Evolutionary conservation across 176 grass and related monocot genomes (phyloP).

Genomic region (Thalia dealbata): DNA sequence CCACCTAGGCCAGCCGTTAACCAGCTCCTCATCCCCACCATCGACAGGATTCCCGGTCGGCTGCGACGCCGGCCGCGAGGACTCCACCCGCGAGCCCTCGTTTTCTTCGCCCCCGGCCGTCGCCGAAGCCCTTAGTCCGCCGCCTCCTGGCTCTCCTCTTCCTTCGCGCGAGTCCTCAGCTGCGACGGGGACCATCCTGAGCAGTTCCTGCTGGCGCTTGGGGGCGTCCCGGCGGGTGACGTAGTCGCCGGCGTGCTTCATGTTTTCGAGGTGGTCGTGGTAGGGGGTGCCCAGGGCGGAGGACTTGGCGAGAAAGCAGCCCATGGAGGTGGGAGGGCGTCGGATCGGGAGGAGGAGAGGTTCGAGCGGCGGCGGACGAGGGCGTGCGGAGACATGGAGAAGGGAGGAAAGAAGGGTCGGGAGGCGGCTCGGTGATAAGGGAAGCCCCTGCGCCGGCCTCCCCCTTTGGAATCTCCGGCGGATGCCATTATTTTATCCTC

Average conservation of each 20-base stretch:
- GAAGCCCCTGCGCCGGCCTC: not conserved
- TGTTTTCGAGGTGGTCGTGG: not conserved
- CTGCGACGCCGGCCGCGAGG: not conserved
- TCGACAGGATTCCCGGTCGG: not conserved
- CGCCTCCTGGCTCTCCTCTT: not conserved
- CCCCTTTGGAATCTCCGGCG: no score
- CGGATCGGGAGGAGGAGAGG: slow-evolving; percentile 5
- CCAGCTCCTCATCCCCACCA: slow-evolving; percentile 31
- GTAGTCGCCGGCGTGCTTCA: not conserved
- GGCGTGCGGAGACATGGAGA: slow-evolving; percentile 34
- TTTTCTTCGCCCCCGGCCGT: not conserved
- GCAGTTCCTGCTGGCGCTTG: not conserved
- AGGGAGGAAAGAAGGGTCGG: not conserved
- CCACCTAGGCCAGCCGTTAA: slow-evolving; percentile 64
- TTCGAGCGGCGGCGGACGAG: not conserved
- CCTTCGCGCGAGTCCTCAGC: slow-evolving; percentile 5
- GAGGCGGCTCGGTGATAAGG: not conserved
- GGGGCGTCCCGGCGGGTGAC: not conserved
- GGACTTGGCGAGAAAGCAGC: slow-evolving; percentile 42
- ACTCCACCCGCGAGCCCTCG: not conserved
- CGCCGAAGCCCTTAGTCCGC: not conserved
- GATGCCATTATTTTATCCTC: no score
- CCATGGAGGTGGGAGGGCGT: slow-evolving; percentile 19
- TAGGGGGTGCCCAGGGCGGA: slow-evolving; percentile 31
- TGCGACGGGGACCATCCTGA: not conserved